A percentile compares a stretch with the other conserved stretches of the same genome.
These are phyloP conservation scores for Globisporangium canariense DNA, from an alignment of 352 stramenopile species.

Conservation along the genomic window DNA sequence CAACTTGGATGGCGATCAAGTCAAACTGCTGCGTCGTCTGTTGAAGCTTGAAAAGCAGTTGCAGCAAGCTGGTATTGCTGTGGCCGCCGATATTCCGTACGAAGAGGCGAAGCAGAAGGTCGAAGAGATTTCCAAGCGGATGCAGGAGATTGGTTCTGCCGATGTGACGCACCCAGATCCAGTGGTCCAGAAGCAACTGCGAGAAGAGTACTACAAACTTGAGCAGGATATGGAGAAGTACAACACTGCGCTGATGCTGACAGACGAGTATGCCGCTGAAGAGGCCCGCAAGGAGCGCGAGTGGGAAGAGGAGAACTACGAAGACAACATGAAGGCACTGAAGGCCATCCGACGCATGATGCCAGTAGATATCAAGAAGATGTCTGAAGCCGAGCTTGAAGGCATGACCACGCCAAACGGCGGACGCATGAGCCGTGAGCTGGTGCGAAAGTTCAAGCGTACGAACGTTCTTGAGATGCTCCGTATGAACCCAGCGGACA, in stretches of 20 bases:
- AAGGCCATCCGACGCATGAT: slow-evolving; percentile 90
- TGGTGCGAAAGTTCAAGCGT: slow-evolving; percentile 91
- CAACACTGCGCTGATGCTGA: slow-evolving; percentile 90
- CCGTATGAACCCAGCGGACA: slow-evolving; percentile 82
- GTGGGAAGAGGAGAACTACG: slow-evolving; percentile 90
- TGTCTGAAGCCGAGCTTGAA: slow-evolving; percentile 85
- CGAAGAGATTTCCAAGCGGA: slow-evolving; percentile 86
- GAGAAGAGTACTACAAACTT: slow-evolving; percentile 91
- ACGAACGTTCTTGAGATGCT: slow-evolving; percentile 91
- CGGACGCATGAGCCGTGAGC: slow-evolving; percentile 66
- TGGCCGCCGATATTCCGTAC: slow-evolving; percentile 92
- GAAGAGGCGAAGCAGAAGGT: slow-evolving; percentile 90
- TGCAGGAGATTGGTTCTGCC: slow-evolving; percentile 90
- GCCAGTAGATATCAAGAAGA: slow-evolving; percentile 90
- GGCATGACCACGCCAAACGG: slow-evolving; percentile 66
- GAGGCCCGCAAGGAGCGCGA: slow-evolving; percentile 88
- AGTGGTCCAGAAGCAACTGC: slow-evolving; percentile 77
- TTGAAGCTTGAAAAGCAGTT: slow-evolving; percentile 84
- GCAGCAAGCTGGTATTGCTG: slow-evolving; percentile 79
- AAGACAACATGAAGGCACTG: slow-evolving; percentile 83
- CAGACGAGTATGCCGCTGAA: slow-evolving; percentile 90
- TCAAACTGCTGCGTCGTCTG: slow-evolving; percentile 72
- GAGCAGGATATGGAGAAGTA: slow-evolving; percentile 95
- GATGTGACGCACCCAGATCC: slow-evolving; percentile 86
- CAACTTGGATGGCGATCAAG: slow-evolving; percentile 74